phyloP scores from a whole-genome alignment of 2,329 filamentous ascomycete species.

The Trichoderma sp. region DNA sequence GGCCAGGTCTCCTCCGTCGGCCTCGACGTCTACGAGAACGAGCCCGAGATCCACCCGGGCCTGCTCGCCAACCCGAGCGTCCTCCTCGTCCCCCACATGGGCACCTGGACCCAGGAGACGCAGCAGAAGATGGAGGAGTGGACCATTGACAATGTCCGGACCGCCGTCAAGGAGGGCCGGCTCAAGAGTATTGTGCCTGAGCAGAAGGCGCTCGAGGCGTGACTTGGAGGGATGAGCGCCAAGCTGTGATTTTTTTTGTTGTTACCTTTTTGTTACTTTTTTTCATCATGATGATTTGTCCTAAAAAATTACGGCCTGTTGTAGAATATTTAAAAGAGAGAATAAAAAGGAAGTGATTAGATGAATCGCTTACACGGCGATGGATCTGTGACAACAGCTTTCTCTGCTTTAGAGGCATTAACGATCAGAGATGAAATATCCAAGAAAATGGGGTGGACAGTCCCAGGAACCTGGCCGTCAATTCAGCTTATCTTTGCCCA shows the following conservation, averaged over 20 bases:
- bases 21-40: slow-evolving; percentile 81
- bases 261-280: neutral
- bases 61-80: slow-evolving; percentile 71
- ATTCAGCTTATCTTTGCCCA: too few relatives aligned
- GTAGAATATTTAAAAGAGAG: too few relatives aligned
- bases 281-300: neutral
- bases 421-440: too few relatives aligned
- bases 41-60: slow-evolving; percentile 74
- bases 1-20: slow-evolving; percentile 72
- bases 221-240: neutral
- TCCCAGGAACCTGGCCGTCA: too few relatives aligned
- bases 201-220: slow-evolving; percentile 49
- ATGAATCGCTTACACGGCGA: too few relatives aligned
- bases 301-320: too few relatives aligned
- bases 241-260: neutral
- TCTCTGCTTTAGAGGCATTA: too few relatives aligned
- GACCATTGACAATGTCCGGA: slow-evolving; percentile 69
- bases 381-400: too few relatives aligned
- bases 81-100: slow-evolving; percentile 81
- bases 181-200: slow-evolving; percentile 73
- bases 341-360: too few relatives aligned
- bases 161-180: slow-evolving; percentile 62
- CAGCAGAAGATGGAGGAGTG: slow-evolving; percentile 72
- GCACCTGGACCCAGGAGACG: slow-evolving; percentile 74
- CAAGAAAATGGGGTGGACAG: too few relatives aligned